These are phyloP conservation scores for Nepenthes gracilis DNA, from an alignment of 148 eudicot genomes.

Conservation along the genomic window DNA sequence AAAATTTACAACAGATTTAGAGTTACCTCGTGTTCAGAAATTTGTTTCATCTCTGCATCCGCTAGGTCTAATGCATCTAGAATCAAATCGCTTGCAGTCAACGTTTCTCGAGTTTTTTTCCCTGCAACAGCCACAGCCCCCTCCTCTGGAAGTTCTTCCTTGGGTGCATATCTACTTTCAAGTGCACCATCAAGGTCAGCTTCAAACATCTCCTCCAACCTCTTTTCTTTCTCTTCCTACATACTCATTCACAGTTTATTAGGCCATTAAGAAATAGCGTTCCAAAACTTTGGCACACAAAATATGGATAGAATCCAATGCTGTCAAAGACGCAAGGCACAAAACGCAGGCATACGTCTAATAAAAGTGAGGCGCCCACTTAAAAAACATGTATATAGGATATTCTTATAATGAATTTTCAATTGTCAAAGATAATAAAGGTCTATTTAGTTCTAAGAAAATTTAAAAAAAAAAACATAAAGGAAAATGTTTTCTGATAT, in stretches of 20 bases:
- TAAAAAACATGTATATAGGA: too few species aligned
- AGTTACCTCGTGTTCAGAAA: conserved; percentile 74
- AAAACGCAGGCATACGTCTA: too few species aligned
- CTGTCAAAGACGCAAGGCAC: too few species aligned
- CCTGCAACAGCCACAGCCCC: conserved; percentile 94
- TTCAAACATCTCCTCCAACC: conserved; percentile 92
- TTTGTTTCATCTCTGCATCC: conserved; percentile 68
- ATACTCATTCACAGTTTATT: conserved; percentile 6
- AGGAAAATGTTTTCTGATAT: too few species aligned
- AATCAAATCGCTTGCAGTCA: conserved; percentile 71
- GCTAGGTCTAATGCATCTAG: conserved; percentile 92
- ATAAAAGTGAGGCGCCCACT: too few species aligned
- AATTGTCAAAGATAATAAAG: too few species aligned
- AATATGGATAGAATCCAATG: too few species aligned
- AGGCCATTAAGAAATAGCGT: too few species aligned
- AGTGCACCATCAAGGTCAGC: conserved; percentile 61
- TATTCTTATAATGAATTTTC: too few species aligned
- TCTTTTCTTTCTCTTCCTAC: conserved; percentile 97
- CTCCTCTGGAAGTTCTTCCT: conserved; percentile 88
- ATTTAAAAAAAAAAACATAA: too few species aligned
- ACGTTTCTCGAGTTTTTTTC: conserved; percentile 80
- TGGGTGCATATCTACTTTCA: conserved; percentile 50
- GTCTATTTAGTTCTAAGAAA: too few species aligned
- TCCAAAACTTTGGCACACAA: too few species aligned
- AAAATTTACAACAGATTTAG: not conserved